Evolutionary conservation across 2,329 filamentous ascomycete genomes (phyloP), one percentile per base, ranked within the genome.

Genomic region (Phyllosticta citrichinensis): DNA sequence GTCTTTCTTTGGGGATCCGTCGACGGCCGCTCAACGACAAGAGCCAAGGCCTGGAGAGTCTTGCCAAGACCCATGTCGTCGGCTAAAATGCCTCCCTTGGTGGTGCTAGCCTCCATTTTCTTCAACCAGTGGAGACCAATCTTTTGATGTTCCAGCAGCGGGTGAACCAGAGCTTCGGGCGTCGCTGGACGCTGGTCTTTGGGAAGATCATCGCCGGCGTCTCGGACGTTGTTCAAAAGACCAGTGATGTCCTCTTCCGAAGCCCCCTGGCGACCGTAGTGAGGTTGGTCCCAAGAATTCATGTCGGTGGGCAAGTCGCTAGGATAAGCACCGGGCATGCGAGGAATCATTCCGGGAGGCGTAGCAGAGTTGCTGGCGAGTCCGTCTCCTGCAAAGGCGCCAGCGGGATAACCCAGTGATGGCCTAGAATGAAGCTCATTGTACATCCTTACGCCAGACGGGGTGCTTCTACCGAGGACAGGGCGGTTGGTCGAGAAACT

Each of bases 51-150:
- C 63, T 93, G 90, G 24, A 96, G 87, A 0, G 89, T 93, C 74
- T 94, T 93, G 8, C 89, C 89, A 11, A 93, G 77, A 8, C 89
- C 89, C 89, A 93, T 94, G 64, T 91, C 88, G 67, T 91, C 88
- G 0, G 86, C 87, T n/a, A 62, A 57, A 19, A 62, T 59, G 22
- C 88, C 87, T 19, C 89, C 89, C 67, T 88, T 91, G 58, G 86
- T 84, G 2, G 77, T 80, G 9, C 88, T 85, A 61, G 83, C 80
- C 71, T 93, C 89, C 78, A 87, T 88, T 6, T 83, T 81, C 67
- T 85, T 85, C 75, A 94, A 82, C 89, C 89, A 94, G 1, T 84
- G 81, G 47, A 93, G 72, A 3, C 87, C 89, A 19, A 93, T 77
- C 66, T 89, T 86, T 69, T 97, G 92, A 68, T 96, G 91, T 54